Base-by-base conservation (phyloP, 371 early-diverging fungal genomes). In the Choanephora cucurbitarum region DNA sequence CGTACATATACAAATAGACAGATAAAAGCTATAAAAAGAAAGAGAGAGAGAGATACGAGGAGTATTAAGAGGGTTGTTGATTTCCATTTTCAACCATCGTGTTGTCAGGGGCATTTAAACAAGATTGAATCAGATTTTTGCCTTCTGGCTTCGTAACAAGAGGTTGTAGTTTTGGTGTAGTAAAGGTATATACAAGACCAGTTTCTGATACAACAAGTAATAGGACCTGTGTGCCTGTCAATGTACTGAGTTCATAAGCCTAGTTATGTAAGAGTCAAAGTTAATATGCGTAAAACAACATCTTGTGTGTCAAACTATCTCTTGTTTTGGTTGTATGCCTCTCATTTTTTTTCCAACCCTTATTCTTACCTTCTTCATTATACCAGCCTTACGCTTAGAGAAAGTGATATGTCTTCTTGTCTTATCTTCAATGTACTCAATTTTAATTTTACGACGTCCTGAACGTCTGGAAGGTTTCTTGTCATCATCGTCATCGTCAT, bases 121-220 rank as follows among this genome's bases (percentile, higher is more conserved):
- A 97, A 10, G 90, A 75, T 69, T 96, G 96, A 54, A 98, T 98
- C 24, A 96, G 72, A 62, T 88, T 89, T 66, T 93, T 91, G 40
- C 94, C 94, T 61, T 94, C 95, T 21, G 94, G 83, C 69, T 93
- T 88, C 23, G 92, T 90, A 23, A 98, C 93, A 13, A 98, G 77
- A 10, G 96, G 95, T 70, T 94, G 93, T 33, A 98, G 79, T 69
- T 95, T 97, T 23, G 93, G 91, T 6, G 98, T 97, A 9, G 98
- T 95, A 69, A 95, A 97, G 3, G 99, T 96, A 75, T 97, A 98
- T 9, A 99, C 98, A 61, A 95, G 87, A 24, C 97, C 97, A 33
- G 94, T 95, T 70, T 95, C 97, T 11, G 95, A 93, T 15, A 97
- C 96, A 14, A 98, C 91, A 28, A 99, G 68, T 45, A 98, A 75